Percentiles rank a stretch among this genome's conserved stretches.
phyloP scores from a whole-genome alignment of 2,329 filamentous ascomycete species.

The Claviceps arundinis region DNA sequence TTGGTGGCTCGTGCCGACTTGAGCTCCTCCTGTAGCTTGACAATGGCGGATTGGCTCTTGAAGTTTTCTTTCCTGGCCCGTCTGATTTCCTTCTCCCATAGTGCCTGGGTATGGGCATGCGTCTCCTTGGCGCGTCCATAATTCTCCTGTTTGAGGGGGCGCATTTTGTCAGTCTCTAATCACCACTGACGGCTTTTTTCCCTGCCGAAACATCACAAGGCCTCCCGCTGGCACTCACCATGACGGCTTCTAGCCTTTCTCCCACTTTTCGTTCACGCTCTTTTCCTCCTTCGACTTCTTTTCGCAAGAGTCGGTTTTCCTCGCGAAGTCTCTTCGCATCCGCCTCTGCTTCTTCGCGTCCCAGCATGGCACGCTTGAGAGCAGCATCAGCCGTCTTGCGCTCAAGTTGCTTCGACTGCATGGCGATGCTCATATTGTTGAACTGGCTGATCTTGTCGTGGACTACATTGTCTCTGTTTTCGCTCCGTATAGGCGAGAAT shows the following conservation, averaged over 20 bases:
- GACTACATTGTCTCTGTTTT: constrained; percentile 45
- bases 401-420: constrained; percentile 47
- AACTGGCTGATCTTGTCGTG: constrained; percentile 60
- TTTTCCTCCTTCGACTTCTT: constrained; percentile 49
- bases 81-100: constrained; percentile 65
- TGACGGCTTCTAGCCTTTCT: constrained; percentile 53
- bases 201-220: not conserved
- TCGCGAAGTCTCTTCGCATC: constrained; percentile 52
- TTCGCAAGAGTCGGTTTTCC: constrained; percentile 41
- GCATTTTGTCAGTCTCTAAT: not conserved
- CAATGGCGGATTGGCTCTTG: constrained; percentile 55
- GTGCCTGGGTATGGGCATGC: constrained; percentile 48
- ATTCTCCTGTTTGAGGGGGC: constrained; percentile 40
- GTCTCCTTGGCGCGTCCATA: constrained; percentile 58
- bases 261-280: constrained; percentile 53
- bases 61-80: constrained; percentile 59
- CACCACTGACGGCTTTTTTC: too few species aligned
- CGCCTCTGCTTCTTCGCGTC: constrained; percentile 58
- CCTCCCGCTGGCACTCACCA: constrained; percentile 36
- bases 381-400: constrained; percentile 53
- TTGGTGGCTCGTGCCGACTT: constrained; percentile 44
- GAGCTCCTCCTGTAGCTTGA: constrained; percentile 63
- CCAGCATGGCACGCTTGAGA: constrained; percentile 51
- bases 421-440: constrained; percentile 51
- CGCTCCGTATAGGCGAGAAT: constrained; percentile 22